phyloP scores from a whole-genome alignment of 2,329 filamentous ascomycete genomes.

The Phyllosticta citrichinensis region DNA sequence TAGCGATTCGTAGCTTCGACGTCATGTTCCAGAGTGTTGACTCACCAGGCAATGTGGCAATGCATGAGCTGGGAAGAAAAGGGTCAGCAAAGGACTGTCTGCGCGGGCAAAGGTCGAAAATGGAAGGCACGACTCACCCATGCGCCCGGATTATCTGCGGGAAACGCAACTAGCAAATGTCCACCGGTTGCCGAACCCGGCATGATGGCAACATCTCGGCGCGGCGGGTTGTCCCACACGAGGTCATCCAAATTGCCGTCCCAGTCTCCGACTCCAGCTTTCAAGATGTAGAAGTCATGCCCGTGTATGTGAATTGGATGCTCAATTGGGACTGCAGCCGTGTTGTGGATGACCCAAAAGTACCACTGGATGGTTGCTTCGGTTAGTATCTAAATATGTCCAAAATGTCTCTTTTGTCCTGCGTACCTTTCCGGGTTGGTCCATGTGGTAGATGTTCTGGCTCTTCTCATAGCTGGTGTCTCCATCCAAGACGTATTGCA shows the following conservation, averaged over 20 bases:
- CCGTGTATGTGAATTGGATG: constrained; percentile 33
- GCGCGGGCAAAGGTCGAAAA: no score
- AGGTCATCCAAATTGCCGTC: constrained; percentile 23
- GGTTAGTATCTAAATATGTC: neutral
- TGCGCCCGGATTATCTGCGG: constrained; percentile 42
- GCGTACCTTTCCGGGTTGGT: constrained; percentile 13
- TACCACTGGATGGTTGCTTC: constrained; percentile 25
- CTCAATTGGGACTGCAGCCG: constrained; percentile 21
- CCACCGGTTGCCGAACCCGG: constrained; percentile 20
- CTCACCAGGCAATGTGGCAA: constrained; percentile 10
- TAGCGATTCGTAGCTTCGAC: neutral
- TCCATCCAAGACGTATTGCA: constrained; percentile 25
- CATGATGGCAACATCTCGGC: constrained; percentile 29
- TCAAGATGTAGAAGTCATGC: constrained; percentile 32
- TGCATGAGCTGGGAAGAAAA: constrained; percentile 10
- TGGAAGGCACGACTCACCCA: constrained; percentile 13
- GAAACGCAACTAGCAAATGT: constrained; percentile 43
- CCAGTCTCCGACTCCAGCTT: constrained; percentile 24
- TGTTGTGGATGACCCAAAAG: constrained; percentile 38
- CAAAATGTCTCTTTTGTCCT: neutral
- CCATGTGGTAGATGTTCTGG: constrained; percentile 22
- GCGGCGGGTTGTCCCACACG: constrained; percentile 28
- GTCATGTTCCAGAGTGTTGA: neutral
- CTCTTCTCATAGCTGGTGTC: constrained; percentile 16
- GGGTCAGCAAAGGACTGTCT: neutral